A percentile compares a stretch with the other conserved stretches of the same genome.
These are phyloP conservation scores for Globisporangium barbulae DNA, from an alignment of 352 stramenopile species.

Conservation along the genomic window DNA sequence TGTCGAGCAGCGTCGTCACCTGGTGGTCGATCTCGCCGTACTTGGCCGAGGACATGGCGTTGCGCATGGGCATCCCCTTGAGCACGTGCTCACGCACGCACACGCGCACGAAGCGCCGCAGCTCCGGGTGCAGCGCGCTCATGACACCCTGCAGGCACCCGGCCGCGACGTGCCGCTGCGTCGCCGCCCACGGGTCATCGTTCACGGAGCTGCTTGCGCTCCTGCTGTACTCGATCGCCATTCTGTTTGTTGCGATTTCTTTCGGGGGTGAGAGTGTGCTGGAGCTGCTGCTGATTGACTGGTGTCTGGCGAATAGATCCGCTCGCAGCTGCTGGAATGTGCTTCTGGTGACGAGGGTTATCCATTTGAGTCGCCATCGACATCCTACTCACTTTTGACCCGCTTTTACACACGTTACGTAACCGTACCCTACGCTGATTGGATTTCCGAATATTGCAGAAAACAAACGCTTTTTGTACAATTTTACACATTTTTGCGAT, in stretches of 20 bases:
- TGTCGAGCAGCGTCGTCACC: slow-evolving; percentile 7
- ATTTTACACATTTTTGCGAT: not conserved
- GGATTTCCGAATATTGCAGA: too few relatives aligned
- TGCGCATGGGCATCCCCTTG: slow-evolving; percentile 12
- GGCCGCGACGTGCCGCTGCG: slow-evolving; percentile 7
- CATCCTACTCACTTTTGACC: not conserved
- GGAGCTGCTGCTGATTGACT: not conserved
- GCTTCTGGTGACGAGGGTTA: slow-evolving; percentile 1
- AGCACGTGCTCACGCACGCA: slow-evolving; percentile 12
- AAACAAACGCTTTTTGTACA: not conserved
- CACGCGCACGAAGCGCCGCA: slow-evolving; percentile 14
- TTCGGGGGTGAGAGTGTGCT: too few relatives aligned
- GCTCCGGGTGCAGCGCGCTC: slow-evolving; percentile 11
- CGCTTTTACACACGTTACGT: not conserved
- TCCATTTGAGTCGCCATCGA: not conserved
- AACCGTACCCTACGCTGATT: not conserved
- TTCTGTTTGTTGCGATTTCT: not conserved
- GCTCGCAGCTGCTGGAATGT: not conserved
- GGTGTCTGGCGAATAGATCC: not conserved
- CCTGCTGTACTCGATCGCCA: not conserved
- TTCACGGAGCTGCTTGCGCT: slow-evolving; percentile 1
- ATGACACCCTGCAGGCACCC: slow-evolving; percentile 11
- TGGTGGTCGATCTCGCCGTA: slow-evolving; percentile 10
- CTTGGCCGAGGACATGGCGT: slow-evolving; percentile 5
- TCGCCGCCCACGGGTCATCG: slow-evolving; percentile 2